Percentiles rank a stretch among this genome's conserved stretches.
These are phyloP conservation scores for Candida sp. DNA, from an alignment of 1,139 yeast species.

Conservation along the genomic window DNA sequence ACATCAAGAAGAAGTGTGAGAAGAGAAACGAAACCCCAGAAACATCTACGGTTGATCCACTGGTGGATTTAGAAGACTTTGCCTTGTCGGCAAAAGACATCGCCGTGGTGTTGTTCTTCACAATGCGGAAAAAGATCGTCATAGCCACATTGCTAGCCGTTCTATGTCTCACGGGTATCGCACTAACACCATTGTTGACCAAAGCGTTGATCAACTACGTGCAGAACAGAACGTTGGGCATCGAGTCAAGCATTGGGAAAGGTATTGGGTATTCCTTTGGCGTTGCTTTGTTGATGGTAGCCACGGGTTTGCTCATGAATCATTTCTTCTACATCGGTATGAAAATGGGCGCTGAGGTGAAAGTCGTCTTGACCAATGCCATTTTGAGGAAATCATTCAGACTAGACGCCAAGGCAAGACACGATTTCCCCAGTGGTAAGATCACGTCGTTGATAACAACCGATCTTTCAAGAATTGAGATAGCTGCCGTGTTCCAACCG, in stretches of 20 bases:
- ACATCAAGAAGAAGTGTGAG: constrained; percentile 26
- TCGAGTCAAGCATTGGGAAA: constrained; percentile 23
- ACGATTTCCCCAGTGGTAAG: constrained; percentile 33
- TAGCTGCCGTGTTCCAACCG: constrained; percentile 75
- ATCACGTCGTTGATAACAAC: constrained; percentile 67
- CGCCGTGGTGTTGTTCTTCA: constrained; percentile 24
- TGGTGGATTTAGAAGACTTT: constrained; percentile 32
- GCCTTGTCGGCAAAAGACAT: constrained; percentile 18
- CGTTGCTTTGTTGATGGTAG: constrained; percentile 25
- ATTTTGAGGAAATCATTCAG: constrained; percentile 35
- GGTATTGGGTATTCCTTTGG: constrained; percentile 47
- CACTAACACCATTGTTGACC: constrained; percentile 32
- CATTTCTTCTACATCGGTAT: constrained; percentile 66
- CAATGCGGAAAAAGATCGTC: constrained; percentile 32
- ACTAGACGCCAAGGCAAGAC: constrained; percentile 29
- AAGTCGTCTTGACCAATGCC: constrained; percentile 38
- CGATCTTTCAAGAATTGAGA: constrained; percentile 79
- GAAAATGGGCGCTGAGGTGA: constrained; percentile 44
- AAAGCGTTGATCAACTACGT: constrained; percentile 35
- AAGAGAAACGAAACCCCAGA: constrained; percentile 28
- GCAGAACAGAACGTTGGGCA: constrained; percentile 24
- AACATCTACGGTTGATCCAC: constrained; percentile 20
- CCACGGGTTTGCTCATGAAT: constrained; percentile 55
- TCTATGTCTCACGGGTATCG: constrained; percentile 18
- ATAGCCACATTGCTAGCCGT: constrained; percentile 23